Base-by-base conservation (phyloP, 495 filamentous ascomycete genomes). In the Xylaria grammica region DNA sequence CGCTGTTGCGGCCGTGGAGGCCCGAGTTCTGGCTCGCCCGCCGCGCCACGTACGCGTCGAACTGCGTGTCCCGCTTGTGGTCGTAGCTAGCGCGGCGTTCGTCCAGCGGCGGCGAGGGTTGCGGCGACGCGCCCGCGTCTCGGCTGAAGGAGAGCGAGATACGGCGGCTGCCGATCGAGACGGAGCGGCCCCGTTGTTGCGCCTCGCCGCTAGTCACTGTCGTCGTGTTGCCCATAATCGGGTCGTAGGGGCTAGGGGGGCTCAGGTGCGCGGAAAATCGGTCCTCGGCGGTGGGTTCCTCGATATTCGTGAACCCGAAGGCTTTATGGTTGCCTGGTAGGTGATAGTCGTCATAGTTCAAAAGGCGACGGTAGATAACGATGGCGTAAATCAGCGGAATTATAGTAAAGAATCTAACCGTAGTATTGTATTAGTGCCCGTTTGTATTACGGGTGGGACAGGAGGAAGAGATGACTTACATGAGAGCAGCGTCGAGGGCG, bases 341-440 rank as follows among this genome's bases (percentile, higher is more conserved):
- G 60, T 76, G 69, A 63, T 81, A 82, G 34, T 77, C 77, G 36
- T 82, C 81, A 54, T 79, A 81, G 30, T 69, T 71, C 11, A 78
- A 65, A 13, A 79, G 64, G 1, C 77, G 77, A 24, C 79, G 78
- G 60, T 76, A 82, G 17, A 71, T 76, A 26, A 65, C 44, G 49
- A 79, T 20, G 19, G 80, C 62, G 70, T 83, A 83, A 53, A 76
- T 60, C 19, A 76, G 68, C 5, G 77, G 72, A 5, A 66, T 58
- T 4, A 80, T 60, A 1, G 70, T 75, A 26, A 73, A 71, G 52
- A 70, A 65, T 17, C 79, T 81, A 44, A 0, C 11, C 11, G 70
- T 64, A 17, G 48, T 45, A 50, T 58, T 30, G 38, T 49, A 40
- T 32, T 49, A 9, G 13, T 42, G 38, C 3, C 13, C 34, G 29